phyloP scores from a whole-genome alignment of 257 asterid genomes.

The Perilla frutescens region DNA sequence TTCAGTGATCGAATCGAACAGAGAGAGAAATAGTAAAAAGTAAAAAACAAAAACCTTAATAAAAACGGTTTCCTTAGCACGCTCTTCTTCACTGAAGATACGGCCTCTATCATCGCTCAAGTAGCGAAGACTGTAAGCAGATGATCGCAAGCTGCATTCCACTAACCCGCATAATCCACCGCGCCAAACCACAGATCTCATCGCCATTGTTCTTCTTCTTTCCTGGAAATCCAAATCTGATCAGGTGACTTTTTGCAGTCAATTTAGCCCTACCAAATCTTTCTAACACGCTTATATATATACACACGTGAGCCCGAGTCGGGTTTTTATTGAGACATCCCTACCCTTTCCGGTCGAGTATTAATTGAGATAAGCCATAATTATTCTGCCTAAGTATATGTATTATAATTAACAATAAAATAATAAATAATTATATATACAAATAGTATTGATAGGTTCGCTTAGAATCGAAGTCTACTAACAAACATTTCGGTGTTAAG shows the following conservation, averaged over 20 bases:
- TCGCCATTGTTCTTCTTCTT: conserved; percentile 39
- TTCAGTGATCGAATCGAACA: not conserved
- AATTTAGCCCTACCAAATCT: conserved; percentile 13
- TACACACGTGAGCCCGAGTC: too few relatives aligned
- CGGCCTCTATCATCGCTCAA: conserved; percentile 70
- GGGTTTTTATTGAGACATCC: too few relatives aligned
- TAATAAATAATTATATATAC: too few relatives aligned
- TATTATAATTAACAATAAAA: too few relatives aligned
- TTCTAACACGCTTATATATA: not conserved
- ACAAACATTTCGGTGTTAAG: too few relatives aligned
- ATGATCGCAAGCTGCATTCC: conserved; percentile 39
- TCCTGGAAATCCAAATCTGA: not conserved
- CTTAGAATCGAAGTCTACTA: too few relatives aligned
- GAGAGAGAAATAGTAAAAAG: not conserved
- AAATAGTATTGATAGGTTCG: too few relatives aligned
- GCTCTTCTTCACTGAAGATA: conserved; percentile 83
- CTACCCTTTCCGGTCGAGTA: too few relatives aligned
- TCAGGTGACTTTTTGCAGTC: conserved; percentile 30
- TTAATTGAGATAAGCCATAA: too few relatives aligned
- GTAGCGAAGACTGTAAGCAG: conserved; percentile 41
- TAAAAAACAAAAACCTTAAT: conserved; percentile 53
- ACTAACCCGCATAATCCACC: conserved; percentile 42
- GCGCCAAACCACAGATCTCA: conserved; percentile 49
- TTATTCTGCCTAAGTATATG: too few relatives aligned
- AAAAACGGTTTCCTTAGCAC: conserved; percentile 77